Evolutionary conservation across 345 rosid species (phyloP).

Genomic region (Citrus sinensis): DVS_A1.0 CM039161.1:4322001-4322500

Average conservation of each 20-base stretch:
- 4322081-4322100: slow-evolving; percentile 66
- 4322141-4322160: slow-evolving; percentile 67
- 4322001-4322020: background rate
- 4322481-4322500: slow-evolving; percentile 6
- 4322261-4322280: slow-evolving; percentile 11
- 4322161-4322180: slow-evolving; percentile 83
- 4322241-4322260: slow-evolving; percentile 46
- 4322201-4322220: slow-evolving; percentile 49
- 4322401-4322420: slow-evolving; percentile 1
- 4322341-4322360: slow-evolving; percentile 36
- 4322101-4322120: slow-evolving; percentile 79
- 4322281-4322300: slow-evolving; percentile 6
- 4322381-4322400: slow-evolving; percentile 14
- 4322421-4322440: background rate
- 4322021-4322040: slow-evolving; percentile 6
- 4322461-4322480: too few species aligned
- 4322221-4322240: slow-evolving; percentile 48
- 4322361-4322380: slow-evolving; percentile 22
- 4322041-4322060: slow-evolving; percentile 53
- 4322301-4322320: slow-evolving; percentile 22
- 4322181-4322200: slow-evolving; percentile 76
- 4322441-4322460: background rate
- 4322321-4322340: slow-evolving; percentile 18
- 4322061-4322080: slow-evolving; percentile 78
- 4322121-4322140: slow-evolving; percentile 66